Base-by-base conservation (phyloP, 208 protist species). In the Leishmania aethiopica region DNA sequence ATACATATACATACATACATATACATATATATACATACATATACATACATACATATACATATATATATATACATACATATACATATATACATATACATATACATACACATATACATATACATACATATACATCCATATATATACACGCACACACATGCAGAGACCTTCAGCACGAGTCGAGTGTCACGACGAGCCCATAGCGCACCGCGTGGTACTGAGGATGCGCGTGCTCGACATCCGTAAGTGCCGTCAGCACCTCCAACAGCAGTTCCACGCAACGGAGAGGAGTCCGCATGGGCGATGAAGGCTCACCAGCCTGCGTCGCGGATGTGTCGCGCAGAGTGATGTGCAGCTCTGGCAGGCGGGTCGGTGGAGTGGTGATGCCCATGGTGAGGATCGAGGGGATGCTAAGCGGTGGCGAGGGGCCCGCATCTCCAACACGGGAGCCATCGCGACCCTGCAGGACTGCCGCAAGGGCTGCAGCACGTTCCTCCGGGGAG, bases 231-330 rank as follows among this genome's bases (percentile, higher is more conserved):
- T 17, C 32, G 17, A 71, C 42, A 10, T 72, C 59, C 28, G 81
- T 51, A 67, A 84, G 59, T 22, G 81, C 64, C 1, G 81, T 80
- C 25, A 66, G 47, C 81, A 84, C 76, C 32, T 80, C 81, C 49
- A 69, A 51, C 22, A 57, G 17, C n/a, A 84, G 35, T 4, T 69
- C 59, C 11, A 80, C 76, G 57, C 60, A 84, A 15, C 49, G 69
- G 47, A 71, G 66, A 45, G 73, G 35, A 60, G 73, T n/a, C 19
- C 15, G n/a, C 47, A 40, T 57, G 71, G n/a, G 2, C 19, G 40
- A 10, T 57, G 71, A 51, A 40, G 47, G 25, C 71, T 19, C 37
- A 37, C 47, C 45, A 35, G 28, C 28, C n/a, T 37, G 40, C 22
- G 40, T 19, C 6, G 47, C 47, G 10, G 71, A 25, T 62, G 49